A percentile compares a stretch with the other conserved stretches of the same genome.
Evolutionary conservation across 768 basidiomycete species (phyloP).

Genomic region (Amanita pseudoporphyria): DNA sequence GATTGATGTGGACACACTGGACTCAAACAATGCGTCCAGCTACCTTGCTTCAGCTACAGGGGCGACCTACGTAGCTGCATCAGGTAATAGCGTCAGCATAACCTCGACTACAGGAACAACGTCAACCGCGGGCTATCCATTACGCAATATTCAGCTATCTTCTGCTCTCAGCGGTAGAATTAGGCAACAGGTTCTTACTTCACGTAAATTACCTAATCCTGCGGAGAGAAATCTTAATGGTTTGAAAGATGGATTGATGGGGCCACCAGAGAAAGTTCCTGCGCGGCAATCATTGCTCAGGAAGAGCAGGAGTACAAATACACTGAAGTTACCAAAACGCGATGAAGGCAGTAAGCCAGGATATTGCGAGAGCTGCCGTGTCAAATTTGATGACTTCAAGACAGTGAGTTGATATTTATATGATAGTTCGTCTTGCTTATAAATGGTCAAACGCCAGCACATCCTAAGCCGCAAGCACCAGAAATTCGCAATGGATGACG

Average conservation of each 20-base stretch:
- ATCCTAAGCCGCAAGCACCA: conserved; percentile 62
- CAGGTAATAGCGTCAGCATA: conserved; percentile 89
- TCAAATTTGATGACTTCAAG: conserved; percentile 83
- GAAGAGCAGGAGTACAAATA: conserved; percentile 78
- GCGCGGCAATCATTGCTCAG: conserved; percentile 42
- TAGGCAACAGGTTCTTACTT: conserved; percentile 59
- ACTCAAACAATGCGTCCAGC: conserved; percentile 62
- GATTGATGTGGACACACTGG: conserved; percentile 37
- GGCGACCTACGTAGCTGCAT: conserved; percentile 74
- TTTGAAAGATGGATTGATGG: conserved; percentile 41
- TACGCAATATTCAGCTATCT: conserved; percentile 41
- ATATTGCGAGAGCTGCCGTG: conserved; percentile 94
- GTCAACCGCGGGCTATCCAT: conserved; percentile 43
- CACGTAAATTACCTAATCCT: conserved; percentile 34
- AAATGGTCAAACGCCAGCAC: conserved; percentile 42
- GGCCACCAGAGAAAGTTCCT: conserved; percentile 55
- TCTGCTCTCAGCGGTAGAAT: conserved; percentile 44
- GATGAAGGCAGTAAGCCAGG: conserved; percentile 89
- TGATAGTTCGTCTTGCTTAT: conserved; percentile 2
- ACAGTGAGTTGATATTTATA: conserved; percentile 37
- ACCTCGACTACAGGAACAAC: conserved; percentile 89
- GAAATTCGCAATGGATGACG: conserved; percentile 68
- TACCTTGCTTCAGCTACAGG: conserved; percentile 47
- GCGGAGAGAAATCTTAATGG: conserved; percentile 17
- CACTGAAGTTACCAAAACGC: conserved; percentile 61